Percentiles rank a stretch among this genome's conserved stretches.
Conservation (phyloP, 2,329 filamentous ascomycete species). For the Dothistroma pini region DNA sequence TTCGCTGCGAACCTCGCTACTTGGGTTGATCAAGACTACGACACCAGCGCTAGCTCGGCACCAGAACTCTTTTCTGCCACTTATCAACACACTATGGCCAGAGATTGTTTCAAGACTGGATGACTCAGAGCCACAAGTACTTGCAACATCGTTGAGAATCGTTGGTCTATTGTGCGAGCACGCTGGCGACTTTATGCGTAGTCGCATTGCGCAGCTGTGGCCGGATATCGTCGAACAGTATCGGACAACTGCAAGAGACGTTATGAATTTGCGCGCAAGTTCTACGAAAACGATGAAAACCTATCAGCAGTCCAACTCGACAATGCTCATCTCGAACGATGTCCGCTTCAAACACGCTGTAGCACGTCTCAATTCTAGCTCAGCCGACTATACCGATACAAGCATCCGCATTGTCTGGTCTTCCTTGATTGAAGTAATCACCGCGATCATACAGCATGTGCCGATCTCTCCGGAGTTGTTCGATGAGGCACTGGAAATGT, state of each 20-base stretch:
- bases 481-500: slow-evolving; percentile 64
- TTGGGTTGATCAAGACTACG: slow-evolving; percentile 71
- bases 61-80: slow-evolving; percentile 78
- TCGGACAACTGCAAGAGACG: slow-evolving; percentile 8
- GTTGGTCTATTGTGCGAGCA: slow-evolving; percentile 64
- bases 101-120: slow-evolving; percentile 66
- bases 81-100: slow-evolving; percentile 90
- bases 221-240: slow-evolving; percentile 31
- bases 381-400: slow-evolving; percentile 47
- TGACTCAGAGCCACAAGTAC: slow-evolving; percentile 65
- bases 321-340: neutral
- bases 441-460: slow-evolving; percentile 60
- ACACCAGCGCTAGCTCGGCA: slow-evolving; percentile 68
- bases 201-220: slow-evolving; percentile 73
- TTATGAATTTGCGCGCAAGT: slow-evolving; percentile 8
- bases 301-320: neutral
- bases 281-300: slow-evolving; percentile 2
- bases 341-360: slow-evolving; percentile 17
- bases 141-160: slow-evolving; percentile 65
- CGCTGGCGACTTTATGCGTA: slow-evolving; percentile 77
- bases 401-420: slow-evolving; percentile 63
- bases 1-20: slow-evolving; percentile 70
- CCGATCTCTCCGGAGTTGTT: slow-evolving; percentile 65
- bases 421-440: slow-evolving; percentile 57
- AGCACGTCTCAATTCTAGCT: slow-evolving; percentile 17